Evolutionary conservation across 2,329 filamentous ascomycete species (phyloP).

Genomic region (Xylaria digitata): DNA sequence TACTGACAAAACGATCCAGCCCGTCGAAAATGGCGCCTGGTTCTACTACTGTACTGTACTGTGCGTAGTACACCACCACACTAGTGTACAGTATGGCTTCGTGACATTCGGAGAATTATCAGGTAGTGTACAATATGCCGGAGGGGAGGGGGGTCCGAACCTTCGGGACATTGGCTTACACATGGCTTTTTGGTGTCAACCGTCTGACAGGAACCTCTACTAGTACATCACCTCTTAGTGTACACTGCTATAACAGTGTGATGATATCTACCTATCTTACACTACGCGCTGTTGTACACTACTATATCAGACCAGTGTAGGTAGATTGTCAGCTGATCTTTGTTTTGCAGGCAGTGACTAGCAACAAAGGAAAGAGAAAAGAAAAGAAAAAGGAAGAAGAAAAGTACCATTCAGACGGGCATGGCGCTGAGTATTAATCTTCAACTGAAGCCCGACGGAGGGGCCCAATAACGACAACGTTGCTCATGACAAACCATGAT

Average conservation of each 20-base stretch:
- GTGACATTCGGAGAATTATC: conserved; percentile 28
- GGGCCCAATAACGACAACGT: too few relatives aligned
- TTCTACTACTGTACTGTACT: background rate
- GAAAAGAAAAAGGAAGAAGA: background rate
- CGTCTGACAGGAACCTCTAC: conserved; percentile 1
- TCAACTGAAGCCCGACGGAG: background rate
- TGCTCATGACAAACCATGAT: too few relatives aligned
- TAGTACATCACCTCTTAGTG: too few relatives aligned
- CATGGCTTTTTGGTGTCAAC: conserved; percentile 1
- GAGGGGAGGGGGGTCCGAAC: conserved; percentile 19
- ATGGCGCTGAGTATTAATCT: background rate
- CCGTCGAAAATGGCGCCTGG: conserved; percentile 5
- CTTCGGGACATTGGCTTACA: conserved; percentile 17
- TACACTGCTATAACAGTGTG: too few relatives aligned
- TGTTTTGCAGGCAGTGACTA: background rate
- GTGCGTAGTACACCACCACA: too few relatives aligned
- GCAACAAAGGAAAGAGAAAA: background rate
- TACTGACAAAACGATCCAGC: background rate
- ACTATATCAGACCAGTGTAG: background rate
- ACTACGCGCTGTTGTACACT: background rate
- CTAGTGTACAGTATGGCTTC: background rate
- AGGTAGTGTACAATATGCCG: conserved; percentile 2
- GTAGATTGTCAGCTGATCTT: too few relatives aligned
- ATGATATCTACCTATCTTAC: too few relatives aligned
- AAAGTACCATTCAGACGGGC: too few relatives aligned